Conservation (phyloP, 148 eudicot species). For the Amaranthus palmeri region DNA sequence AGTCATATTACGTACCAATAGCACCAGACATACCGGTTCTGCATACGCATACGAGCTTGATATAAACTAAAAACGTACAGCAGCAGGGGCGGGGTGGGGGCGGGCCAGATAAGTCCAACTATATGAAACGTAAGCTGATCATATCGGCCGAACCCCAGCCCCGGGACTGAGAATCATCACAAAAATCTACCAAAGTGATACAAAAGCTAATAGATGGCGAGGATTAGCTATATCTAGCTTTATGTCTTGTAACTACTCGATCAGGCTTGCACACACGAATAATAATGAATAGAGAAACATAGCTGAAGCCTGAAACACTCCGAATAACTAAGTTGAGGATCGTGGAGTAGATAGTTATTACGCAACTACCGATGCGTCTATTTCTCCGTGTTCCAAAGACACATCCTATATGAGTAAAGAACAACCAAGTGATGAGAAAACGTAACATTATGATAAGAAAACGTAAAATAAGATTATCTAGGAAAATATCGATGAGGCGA, state of each 20-base stretch:
- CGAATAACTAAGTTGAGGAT: background rate
- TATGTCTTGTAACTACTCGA: background rate
- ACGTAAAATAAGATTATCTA: background rate
- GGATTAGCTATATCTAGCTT: conserved; percentile 1
- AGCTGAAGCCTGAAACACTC: background rate
- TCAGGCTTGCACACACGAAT: background rate
- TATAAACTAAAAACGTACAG: too few species aligned
- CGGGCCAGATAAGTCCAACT: too few species aligned
- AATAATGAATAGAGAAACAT: background rate
- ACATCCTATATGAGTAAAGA: conserved; percentile 16
- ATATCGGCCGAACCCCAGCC: too few species aligned
- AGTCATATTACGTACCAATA: too few species aligned
- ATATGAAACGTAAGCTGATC: too few species aligned
- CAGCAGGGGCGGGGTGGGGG: too few species aligned
- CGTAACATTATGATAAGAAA: background rate
- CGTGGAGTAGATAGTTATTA: background rate
- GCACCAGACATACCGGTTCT: too few species aligned
- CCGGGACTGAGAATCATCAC: background rate
- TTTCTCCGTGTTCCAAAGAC: conserved; percentile 14
- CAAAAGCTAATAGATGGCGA: background rate
- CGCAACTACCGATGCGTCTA: background rate
- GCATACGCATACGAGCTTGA: too few species aligned
- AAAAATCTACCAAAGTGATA: background rate
- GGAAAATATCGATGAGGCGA: background rate
- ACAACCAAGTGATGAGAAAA: background rate